Conservation (phyloP, 179 eudicot species). For the Vitellaria paradoxa region DNA sequence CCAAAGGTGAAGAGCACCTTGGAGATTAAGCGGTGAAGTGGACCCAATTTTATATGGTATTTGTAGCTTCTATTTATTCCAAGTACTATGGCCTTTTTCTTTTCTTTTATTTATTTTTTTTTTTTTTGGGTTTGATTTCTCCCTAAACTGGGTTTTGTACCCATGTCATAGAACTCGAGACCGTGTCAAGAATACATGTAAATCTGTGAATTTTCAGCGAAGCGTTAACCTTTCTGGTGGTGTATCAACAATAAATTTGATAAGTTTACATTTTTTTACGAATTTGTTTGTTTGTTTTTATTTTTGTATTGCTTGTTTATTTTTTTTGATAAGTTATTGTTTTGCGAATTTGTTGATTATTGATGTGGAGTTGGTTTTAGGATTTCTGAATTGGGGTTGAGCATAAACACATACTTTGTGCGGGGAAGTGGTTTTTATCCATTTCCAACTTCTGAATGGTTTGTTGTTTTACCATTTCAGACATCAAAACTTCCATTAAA, state of each 20-base stretch:
- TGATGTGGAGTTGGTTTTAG: not conserved
- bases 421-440: not conserved
- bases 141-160: slow-evolving; percentile 7
- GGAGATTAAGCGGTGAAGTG: slow-evolving; percentile 45
- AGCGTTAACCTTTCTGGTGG: not conserved
- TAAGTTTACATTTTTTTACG: no score
- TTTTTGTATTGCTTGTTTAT: no score
- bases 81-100: not conserved
- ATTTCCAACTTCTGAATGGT: not conserved
- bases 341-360: not conserved
- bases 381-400: not conserved
- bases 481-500: no score
- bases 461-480: no score
- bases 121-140: no score
- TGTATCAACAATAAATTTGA: not conserved
- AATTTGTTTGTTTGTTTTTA: no score
- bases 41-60: slow-evolving; percentile 11
- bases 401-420: not conserved
- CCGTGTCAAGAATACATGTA: not conserved
- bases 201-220: slow-evolving; percentile 1
- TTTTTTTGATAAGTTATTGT: not conserved
- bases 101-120: no score
- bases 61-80: not conserved
- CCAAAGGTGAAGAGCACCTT: slow-evolving; percentile 48
- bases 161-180: not conserved